Conservation (phyloP, 108 stramenopile species). For the Schizochytrium sp. region DNA sequence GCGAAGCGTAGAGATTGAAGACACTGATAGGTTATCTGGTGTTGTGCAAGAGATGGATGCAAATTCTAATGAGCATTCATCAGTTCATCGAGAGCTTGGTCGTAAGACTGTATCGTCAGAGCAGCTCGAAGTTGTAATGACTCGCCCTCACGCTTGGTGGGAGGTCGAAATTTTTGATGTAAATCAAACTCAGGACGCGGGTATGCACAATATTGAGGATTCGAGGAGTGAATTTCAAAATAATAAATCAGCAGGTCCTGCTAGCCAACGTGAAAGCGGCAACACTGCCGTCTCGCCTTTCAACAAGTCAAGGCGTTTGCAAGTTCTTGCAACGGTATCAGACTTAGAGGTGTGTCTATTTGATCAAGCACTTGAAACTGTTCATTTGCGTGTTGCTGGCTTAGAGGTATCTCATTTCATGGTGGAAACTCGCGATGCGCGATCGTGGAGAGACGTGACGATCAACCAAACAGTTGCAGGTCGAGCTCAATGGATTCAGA, state of each 20-base stretch:
- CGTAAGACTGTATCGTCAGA: neutral
- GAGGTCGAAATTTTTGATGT: neutral
- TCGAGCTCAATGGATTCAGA: conserved; percentile 40
- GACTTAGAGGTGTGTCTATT: conserved; percentile 13
- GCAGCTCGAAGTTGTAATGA: neutral
- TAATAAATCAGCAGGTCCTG: neutral
- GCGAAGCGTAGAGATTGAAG: neutral
- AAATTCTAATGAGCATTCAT: too few species aligned
- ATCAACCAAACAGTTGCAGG: neutral
- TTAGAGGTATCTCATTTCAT: conserved; percentile 27
- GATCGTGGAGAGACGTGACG: neutral
- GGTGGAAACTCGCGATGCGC: neutral
- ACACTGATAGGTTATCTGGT: neutral
- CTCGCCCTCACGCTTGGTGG: conserved; percentile 31
- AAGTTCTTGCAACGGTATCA: conserved; percentile 14
- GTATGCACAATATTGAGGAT: neutral
- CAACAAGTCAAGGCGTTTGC: conserved; percentile 2
- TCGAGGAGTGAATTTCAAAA: neutral
- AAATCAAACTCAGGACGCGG: neutral
- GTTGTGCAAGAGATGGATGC: neutral
- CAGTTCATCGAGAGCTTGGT: neutral
- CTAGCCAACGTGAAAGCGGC: neutral
- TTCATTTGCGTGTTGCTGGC: conserved; percentile 20
- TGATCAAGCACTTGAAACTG: conserved; percentile 12
- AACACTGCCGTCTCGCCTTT: conserved; percentile 1